Conservation (phyloP, 2,329 filamentous ascomycete species). For the Penicillium hordei region DNA sequence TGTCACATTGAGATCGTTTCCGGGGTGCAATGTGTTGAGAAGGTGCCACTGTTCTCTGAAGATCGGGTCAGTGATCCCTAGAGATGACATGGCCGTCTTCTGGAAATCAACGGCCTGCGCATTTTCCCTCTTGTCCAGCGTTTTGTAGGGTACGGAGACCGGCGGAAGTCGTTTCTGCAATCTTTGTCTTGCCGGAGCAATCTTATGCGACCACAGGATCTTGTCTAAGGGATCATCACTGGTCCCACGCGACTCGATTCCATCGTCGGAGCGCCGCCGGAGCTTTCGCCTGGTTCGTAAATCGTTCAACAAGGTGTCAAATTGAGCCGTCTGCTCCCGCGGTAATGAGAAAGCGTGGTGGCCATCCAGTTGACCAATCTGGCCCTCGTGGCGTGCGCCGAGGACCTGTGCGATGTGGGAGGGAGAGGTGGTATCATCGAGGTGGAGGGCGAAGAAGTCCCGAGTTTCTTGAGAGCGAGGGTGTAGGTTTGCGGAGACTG, state of each 20-base stretch:
- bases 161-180: slow-evolving; percentile 60
- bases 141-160: slow-evolving; percentile 34
- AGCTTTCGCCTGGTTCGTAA: slow-evolving; percentile 62
- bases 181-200: slow-evolving; percentile 57
- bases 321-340: slow-evolving; percentile 55
- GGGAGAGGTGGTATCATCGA: slow-evolving; percentile 66
- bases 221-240: slow-evolving; percentile 63
- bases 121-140: slow-evolving; percentile 44
- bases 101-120: slow-evolving; percentile 58
- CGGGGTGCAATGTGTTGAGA: slow-evolving; percentile 74
- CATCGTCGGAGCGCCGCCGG: slow-evolving; percentile 46
- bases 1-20: slow-evolving; percentile 96
- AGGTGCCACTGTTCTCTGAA: slow-evolving; percentile 96
- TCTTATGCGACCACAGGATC: slow-evolving; percentile 78
- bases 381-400: slow-evolving; percentile 77
- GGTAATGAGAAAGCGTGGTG: slow-evolving; percentile 84
- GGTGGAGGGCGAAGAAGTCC: slow-evolving; percentile 92
- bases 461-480: slow-evolving; percentile 72
- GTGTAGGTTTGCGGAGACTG: slow-evolving; percentile 51
- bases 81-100: slow-evolving; percentile 58
- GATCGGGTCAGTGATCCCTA: slow-evolving; percentile 85
- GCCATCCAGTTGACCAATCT: slow-evolving; percentile 71
- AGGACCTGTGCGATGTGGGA: slow-evolving; percentile 67
- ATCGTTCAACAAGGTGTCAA: slow-evolving; percentile 53
- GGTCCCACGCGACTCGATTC: not conserved